Percentiles rank a stretch among this genome's conserved stretches.
These are phyloP conservation scores for Pueraria montana DNA, from an alignment of 306 rosid species.

Conservation along the genomic window DNA sequence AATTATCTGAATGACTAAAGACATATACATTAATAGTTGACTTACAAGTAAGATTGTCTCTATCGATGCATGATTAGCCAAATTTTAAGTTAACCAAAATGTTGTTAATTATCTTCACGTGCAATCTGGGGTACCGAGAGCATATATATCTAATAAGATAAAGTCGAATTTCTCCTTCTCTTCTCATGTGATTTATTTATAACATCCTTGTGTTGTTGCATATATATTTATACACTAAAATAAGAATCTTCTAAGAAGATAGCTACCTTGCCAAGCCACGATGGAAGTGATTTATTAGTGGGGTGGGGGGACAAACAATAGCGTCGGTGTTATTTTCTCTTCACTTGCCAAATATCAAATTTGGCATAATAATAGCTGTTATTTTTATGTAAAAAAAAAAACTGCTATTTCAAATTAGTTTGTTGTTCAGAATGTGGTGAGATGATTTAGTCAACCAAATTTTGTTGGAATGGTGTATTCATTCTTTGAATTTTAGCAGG, in stretches of 20 bases:
- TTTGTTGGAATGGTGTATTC: background rate
- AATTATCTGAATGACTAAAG: constrained; percentile 20
- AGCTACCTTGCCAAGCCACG: background rate
- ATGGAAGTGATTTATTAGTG: background rate
- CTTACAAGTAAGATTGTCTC: constrained; percentile 38
- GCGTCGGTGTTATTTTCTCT: background rate
- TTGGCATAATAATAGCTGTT: background rate
- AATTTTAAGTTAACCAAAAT: constrained; percentile 32
- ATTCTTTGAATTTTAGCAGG: background rate
- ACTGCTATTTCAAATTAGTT: background rate
- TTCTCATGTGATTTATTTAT: background rate
- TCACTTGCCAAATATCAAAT: background rate
- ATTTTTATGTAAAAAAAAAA: background rate
- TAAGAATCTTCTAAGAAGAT: background rate
- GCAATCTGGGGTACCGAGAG: constrained; percentile 17
- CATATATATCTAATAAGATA: background rate
- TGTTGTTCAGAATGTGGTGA: background rate
- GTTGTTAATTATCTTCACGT: constrained; percentile 55
- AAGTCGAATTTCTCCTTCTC: background rate
- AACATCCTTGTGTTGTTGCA: background rate
- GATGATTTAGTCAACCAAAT: background rate
- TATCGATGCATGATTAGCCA: constrained; percentile 42
- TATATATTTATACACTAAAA: background rate
- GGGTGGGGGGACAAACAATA: background rate
- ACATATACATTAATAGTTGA: constrained; percentile 50